phyloP scores from a whole-genome alignment of 345 rosid genomes.

The Dimocarpus longan region DNA sequence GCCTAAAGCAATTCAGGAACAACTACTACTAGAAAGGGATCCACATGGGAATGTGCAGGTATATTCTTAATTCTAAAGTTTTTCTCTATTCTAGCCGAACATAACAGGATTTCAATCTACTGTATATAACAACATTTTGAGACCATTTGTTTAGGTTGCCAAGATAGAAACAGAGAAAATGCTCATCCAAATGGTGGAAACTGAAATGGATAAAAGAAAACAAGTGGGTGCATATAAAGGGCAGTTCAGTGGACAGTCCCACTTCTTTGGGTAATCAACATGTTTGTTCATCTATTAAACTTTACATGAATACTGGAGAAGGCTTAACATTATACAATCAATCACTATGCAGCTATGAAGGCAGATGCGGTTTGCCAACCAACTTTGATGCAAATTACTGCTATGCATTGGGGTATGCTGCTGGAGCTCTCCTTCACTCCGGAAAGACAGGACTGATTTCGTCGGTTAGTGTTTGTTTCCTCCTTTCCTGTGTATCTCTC shows the following conservation, averaged over 20 bases:
- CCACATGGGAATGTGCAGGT: slow-evolving; percentile 58
- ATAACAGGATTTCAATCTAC: background rate
- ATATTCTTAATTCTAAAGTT: background rate
- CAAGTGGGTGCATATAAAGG: slow-evolving; percentile 35
- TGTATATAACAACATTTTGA: background rate
- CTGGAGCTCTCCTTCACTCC: slow-evolving; percentile 44
- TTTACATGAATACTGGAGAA: background rate
- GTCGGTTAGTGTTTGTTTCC: slow-evolving; percentile 33
- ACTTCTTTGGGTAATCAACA: slow-evolving; percentile 42
- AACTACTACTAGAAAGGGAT: slow-evolving; percentile 47
- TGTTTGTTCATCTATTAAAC: background rate
- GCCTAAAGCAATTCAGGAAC: slow-evolving; percentile 45
- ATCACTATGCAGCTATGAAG: slow-evolving; percentile 36
- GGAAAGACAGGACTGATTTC: slow-evolving; percentile 58
- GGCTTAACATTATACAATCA: background rate
- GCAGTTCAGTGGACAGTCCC: slow-evolving; percentile 42
- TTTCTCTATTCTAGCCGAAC: too few species aligned
- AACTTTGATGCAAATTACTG: slow-evolving; percentile 48
- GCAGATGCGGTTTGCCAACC: slow-evolving; percentile 50
- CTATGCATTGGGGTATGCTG: slow-evolving; percentile 49
- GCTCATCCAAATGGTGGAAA: slow-evolving; percentile 52
- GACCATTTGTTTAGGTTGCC: slow-evolving; percentile 32
- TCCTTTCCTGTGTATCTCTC: background rate
- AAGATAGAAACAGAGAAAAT: slow-evolving; percentile 49
- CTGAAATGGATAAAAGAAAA: slow-evolving; percentile 44